phyloP scores from a whole-genome alignment of 2,329 filamentous ascomycete species.

The Apiospora aurea region DNA sequence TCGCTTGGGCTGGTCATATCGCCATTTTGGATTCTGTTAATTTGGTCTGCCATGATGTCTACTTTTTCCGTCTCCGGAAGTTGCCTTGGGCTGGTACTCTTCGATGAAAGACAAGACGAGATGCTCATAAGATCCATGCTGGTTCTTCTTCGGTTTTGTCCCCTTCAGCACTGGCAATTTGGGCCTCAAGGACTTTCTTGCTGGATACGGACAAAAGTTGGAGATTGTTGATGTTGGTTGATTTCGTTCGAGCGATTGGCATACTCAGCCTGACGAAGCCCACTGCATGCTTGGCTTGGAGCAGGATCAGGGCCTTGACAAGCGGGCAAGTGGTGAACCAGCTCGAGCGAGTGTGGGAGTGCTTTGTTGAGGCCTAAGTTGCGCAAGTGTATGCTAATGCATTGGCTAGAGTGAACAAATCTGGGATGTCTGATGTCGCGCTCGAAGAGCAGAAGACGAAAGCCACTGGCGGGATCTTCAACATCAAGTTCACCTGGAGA shows the following conservation, averaged over 20 bases:
- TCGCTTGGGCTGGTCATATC: constrained; percentile 36
- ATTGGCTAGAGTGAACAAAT: constrained; percentile 51
- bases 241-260: not conserved
- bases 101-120: not conserved
- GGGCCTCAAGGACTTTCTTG: not conserved
- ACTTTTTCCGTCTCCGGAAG: not conserved
- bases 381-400: constrained; percentile 14
- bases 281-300: not conserved
- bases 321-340: not conserved
- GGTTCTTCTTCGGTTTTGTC: not conserved
- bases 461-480: constrained; percentile 73
- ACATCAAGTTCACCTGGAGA: constrained; percentile 74
- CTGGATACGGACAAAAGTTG: not conserved
- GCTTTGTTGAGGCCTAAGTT: not conserved
- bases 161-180: not conserved
- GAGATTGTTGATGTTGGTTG: not conserved
- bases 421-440: constrained; percentile 54
- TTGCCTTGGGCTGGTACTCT: not conserved
- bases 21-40: not conserved
- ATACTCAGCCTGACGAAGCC: not conserved
- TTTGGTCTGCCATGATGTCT: not conserved
- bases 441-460: constrained; percentile 82
- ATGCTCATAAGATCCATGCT: not conserved
- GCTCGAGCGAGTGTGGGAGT: constrained; percentile 19
- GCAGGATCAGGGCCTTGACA: not conserved